A percentile compares a stretch with the other conserved stretches of the same genome.
These are phyloP conservation scores for Colletotrichum sp. DNA, from an alignment of 2,329 filamentous ascomycete genomes.

Conservation along the genomic window DNA sequence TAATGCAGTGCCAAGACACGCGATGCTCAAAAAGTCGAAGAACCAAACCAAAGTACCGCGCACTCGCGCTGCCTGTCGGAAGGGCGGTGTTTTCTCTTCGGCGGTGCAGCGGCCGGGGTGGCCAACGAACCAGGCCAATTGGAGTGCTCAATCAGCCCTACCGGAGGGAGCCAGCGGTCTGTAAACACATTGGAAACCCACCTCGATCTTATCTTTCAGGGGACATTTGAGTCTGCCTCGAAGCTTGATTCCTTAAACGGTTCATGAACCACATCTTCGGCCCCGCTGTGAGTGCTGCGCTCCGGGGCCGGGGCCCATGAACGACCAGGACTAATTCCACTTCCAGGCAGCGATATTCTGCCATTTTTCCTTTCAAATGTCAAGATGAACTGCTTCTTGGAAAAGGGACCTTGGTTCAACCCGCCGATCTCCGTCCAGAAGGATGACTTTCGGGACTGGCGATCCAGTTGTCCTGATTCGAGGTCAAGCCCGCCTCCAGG, in stretches of 20 bases:
- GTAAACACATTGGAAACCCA: not conserved
- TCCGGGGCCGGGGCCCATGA: not conserved
- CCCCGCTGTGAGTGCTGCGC: not conserved
- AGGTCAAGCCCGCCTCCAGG: not conserved
- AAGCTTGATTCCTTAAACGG: not conserved
- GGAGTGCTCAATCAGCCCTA: not conserved
- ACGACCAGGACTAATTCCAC: not conserved
- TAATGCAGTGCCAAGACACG: not conserved
- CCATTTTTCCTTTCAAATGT: not conserved
- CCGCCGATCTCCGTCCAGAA: not conserved
- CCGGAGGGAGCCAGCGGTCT: not conserved
- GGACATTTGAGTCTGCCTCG: not conserved
- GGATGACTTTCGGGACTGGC: not conserved
- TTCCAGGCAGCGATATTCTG: not conserved
- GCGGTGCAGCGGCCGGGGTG: not conserved
- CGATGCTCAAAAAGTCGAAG: not conserved
- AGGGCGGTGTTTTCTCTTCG: not conserved
- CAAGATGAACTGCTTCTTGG: not conserved
- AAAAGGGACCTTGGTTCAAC: not conserved
- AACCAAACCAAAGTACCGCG: not conserved
- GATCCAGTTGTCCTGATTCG: not conserved
- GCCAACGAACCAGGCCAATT: not conserved
- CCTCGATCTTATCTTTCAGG: not conserved
- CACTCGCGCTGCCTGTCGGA: not conserved
- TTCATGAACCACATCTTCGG: not conserved